Conservation (phyloP, 2,329 filamentous ascomycete genomes). For the Botrytis sinoallii region DNA sequence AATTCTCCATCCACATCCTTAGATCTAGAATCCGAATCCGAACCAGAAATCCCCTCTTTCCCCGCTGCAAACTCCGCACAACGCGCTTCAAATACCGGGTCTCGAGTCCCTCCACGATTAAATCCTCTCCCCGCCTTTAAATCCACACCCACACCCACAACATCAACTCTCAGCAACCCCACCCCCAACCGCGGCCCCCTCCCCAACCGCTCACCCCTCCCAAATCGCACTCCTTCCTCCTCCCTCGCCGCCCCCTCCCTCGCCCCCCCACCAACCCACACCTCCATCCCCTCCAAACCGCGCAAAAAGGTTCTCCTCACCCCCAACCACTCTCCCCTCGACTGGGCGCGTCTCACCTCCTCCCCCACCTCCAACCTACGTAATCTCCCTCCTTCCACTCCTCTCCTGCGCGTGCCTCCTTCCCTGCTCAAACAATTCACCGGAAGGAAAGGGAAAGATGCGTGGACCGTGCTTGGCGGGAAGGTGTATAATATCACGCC, state of each 20-base stretch:
- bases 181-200: constrained; percentile 26
- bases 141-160: neutral
- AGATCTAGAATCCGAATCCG: neutral
- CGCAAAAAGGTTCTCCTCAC: constrained; percentile 72
- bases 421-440: constrained; percentile 74
- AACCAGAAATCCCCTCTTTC: constrained; percentile 39
- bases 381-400: constrained; percentile 50
- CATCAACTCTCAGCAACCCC: constrained; percentile 18
- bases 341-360: constrained; percentile 81
- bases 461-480: constrained; percentile 86
- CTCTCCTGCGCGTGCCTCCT: constrained; percentile 74
- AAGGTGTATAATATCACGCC: constrained; percentile 93
- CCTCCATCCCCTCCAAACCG: constrained; percentile 48
- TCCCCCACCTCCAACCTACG: constrained; percentile 64
- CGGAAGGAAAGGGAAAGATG: constrained; percentile 78
- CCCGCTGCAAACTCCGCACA: constrained; percentile 53
- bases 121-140: constrained; percentile 24
- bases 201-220: constrained; percentile 41
- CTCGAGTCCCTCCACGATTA: constrained; percentile 23
- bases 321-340: constrained; percentile 91
- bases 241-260: constrained; percentile 52
- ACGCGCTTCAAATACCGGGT: constrained; percentile 41
- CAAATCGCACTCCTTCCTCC: constrained; percentile 41
- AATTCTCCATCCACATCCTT: neutral
- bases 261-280: constrained; percentile 45